Conservation (phyloP, 495 filamentous ascomycete species). For the Talaromyces adpressus region DNA sequence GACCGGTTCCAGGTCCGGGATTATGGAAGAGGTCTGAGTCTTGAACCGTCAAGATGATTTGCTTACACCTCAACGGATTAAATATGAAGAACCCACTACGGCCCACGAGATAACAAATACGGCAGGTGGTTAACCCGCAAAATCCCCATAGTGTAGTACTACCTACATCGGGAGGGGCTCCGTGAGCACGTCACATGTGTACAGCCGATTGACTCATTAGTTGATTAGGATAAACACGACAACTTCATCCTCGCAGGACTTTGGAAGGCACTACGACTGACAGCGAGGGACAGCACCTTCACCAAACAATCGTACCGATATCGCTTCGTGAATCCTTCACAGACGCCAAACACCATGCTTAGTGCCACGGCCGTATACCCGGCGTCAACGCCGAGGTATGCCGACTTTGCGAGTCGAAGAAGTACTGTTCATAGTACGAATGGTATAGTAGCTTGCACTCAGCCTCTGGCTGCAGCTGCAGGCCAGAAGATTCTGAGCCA, state of each 20-base stretch:
- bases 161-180: background rate
- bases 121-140: slow-evolving; percentile 1
- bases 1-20: background rate
- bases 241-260: background rate
- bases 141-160: background rate
- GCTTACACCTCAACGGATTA: background rate
- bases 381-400: slow-evolving; percentile 48
- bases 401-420: slow-evolving; percentile 73
- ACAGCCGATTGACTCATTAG: background rate
- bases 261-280: background rate
- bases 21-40: background rate
- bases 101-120: background rate
- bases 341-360: slow-evolving; percentile 41
- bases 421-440: slow-evolving; percentile 91
- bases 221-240: background rate
- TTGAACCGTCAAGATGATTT: background rate
- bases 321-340: background rate
- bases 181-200: background rate
- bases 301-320: too few relatives aligned
- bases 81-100: background rate
- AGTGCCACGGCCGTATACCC: slow-evolving; percentile 57
- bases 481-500: slow-evolving; percentile 75
- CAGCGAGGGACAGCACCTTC: background rate
- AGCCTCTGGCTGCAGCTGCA: slow-evolving; percentile 83
- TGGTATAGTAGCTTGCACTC: slow-evolving; percentile 86